Base-by-base conservation (phyloP, 257 asterid species). In the Petrea volubilis region DNA sequence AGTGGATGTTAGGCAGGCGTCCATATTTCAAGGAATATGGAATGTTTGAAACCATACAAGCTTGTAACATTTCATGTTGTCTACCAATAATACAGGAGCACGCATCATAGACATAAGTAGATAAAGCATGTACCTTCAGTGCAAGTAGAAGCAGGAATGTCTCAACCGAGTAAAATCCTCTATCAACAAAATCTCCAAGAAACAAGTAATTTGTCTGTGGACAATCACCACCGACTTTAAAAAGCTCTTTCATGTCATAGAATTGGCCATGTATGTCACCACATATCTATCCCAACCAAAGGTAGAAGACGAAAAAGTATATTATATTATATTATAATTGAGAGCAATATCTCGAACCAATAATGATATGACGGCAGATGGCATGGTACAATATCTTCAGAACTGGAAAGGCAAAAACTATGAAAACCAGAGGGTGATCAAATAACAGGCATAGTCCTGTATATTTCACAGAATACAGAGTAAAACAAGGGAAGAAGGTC, bases 191-290 rank as follows among this genome's bases (percentile, higher is more conserved):
- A 83, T 94, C 99, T 74, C 97, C 99, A 73, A 94, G 96, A 88
- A 94, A 94, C 69, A 94, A 84, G 83, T 94, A 94, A 86, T 89
- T 94, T 41, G 97, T 94, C 78, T 84, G 81, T 9, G 97, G 99
- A 70, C 97, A 94, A 80, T 91, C 97, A 63, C 97, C 97, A 41
- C 97, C 99, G 29, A 91, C 99, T 84, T 82, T 91, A 76, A 94
- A 94, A 74, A 94, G 92, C 85, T 94, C 97, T 80, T 89, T 89
- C 99, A 94, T 86, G 90, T 94, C 99, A 84, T 91, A 91, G 74
- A 94, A 91, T 73, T 94, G 99, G 57, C 99, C 99, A 7, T 94
- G 99, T 67, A 94, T 94, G 87, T 94, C 99, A 31, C 99, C 99
- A 80, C 99, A 94, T 67, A 94, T 91, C 98, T 94, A 79, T 70